phyloP scores from a whole-genome alignment of 2,329 filamentous ascomycete genomes.

The Colletotrichum sp. region DNA sequence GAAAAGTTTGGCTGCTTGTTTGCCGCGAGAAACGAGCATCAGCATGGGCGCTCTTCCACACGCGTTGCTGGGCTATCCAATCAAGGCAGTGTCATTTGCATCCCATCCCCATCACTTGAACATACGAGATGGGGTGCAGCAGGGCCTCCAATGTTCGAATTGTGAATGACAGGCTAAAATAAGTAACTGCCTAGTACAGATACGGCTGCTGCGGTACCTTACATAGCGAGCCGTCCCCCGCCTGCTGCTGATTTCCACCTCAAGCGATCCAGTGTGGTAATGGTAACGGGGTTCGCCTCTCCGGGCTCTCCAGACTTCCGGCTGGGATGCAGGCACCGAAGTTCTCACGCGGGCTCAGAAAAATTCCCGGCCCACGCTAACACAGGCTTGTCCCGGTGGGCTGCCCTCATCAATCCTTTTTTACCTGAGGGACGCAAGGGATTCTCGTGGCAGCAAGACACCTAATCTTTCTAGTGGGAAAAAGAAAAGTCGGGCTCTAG shows the following conservation, averaged over 20 bases:
- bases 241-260: neutral
- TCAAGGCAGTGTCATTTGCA: neutral
- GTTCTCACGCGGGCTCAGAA: neutral
- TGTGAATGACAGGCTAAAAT: constrained; percentile 10
- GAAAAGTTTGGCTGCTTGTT: neutral
- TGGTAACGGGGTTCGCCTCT: neutral
- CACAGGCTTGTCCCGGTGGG: neutral
- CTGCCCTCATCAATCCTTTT: neutral
- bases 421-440: neutral
- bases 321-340: neutral
- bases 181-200: constrained; percentile 4
- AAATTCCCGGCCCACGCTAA: neutral
- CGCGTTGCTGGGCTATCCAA: neutral
- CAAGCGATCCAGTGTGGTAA: neutral
- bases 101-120: neutral
- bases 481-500: neutral
- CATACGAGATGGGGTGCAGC: neutral
- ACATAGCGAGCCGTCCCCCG: neutral
- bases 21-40: neutral
- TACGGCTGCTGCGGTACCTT: neutral
- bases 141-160: neutral
- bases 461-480: neutral
- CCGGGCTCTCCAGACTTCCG: neutral
- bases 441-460: neutral
- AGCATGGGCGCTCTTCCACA: neutral